Conservation (phyloP, 768 basidiomycete genomes). For the Cyathus striatus region DNA sequence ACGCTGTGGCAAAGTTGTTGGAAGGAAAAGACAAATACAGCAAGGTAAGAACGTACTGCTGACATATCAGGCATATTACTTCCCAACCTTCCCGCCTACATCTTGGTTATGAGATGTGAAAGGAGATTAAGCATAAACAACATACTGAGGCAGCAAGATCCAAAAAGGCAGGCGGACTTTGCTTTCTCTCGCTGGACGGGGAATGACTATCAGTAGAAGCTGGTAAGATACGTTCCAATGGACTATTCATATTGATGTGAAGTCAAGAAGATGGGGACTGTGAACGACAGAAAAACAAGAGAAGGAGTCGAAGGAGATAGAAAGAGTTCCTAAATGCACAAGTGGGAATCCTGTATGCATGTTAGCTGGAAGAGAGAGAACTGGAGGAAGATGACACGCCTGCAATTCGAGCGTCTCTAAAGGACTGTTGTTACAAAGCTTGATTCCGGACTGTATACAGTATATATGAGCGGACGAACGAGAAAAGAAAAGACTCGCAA, state of each 20-base stretch:
- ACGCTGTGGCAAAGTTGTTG: conserved; percentile 48
- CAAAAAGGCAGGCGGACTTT: conserved; percentile 88
- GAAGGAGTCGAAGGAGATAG: conserved; percentile 43
- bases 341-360: conserved; percentile 45
- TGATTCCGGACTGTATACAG: conserved; percentile 31
- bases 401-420: conserved; percentile 72
- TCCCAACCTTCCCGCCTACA: conserved; percentile 75
- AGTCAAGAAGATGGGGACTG: conserved; percentile 39
- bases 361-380: conserved; percentile 15
- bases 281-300: conserved; percentile 53
- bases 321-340: conserved; percentile 62
- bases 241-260: conserved; percentile 60
- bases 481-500: conserved; percentile 13
- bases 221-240: conserved; percentile 67
- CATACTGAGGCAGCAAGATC: conserved; percentile 91
- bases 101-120: conserved; percentile 11
- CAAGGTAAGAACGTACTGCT: conserved; percentile 50
- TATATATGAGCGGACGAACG: conserved; percentile 12
- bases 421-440: conserved; percentile 81
- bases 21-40: conserved; percentile 6
- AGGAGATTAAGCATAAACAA: conserved; percentile 16
- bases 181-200: conserved; percentile 68
- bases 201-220: conserved; percentile 70
- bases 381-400: conserved; percentile 41
- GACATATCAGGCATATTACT: conserved; percentile 85